phyloP scores from a whole-genome alignment of 495 filamentous ascomycete genomes.

The Sabuloglossum arenarium region DNA sequence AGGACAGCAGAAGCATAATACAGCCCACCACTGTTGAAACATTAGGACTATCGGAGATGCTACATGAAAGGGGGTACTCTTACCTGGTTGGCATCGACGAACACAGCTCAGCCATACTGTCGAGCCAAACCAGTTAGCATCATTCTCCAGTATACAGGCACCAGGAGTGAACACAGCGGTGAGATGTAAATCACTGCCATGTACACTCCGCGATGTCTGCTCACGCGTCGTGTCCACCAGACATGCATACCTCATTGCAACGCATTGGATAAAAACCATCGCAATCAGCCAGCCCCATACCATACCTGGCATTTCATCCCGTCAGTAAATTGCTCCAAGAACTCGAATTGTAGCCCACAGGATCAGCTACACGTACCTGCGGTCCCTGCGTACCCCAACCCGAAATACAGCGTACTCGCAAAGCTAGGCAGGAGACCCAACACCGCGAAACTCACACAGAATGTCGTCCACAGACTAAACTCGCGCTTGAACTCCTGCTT shows the following conservation, averaged over 20 bases:
- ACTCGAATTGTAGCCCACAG: not conserved
- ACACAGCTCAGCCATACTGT: slow-evolving; percentile 45
- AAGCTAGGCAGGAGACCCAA: slow-evolving; percentile 55
- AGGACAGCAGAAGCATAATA: slow-evolving; percentile 65
- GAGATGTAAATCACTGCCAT: too few species aligned
- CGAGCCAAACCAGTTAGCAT: too few species aligned
- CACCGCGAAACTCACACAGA: slow-evolving; percentile 61
- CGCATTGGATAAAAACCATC: slow-evolving; percentile 53
- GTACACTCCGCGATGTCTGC: too few species aligned
- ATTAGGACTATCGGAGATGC: not conserved
- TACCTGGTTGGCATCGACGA: slow-evolving; percentile 38
- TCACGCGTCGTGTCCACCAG: too few species aligned
- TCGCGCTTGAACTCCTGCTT: slow-evolving; percentile 69
- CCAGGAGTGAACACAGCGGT: too few species aligned
- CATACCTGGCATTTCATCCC: slow-evolving; percentile 30
- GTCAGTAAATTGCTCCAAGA: not conserved
- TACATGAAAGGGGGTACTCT: not conserved
- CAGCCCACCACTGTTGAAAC: slow-evolving; percentile 36
- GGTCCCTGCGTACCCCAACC: slow-evolving; percentile 64
- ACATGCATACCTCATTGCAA: slow-evolving; percentile 25
- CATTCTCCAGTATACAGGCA: too few species aligned
- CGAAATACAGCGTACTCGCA: slow-evolving; percentile 55
- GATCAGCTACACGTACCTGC: slow-evolving; percentile 22
- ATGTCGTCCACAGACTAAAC: slow-evolving; percentile 66
- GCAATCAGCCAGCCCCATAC: slow-evolving; percentile 66